Percentiles rank a stretch among this genome's conserved stretches.
Evolutionary conservation across 1,284 basidiomycete species (phyloP).

Genomic region (Xerocomus tenax): DNA sequence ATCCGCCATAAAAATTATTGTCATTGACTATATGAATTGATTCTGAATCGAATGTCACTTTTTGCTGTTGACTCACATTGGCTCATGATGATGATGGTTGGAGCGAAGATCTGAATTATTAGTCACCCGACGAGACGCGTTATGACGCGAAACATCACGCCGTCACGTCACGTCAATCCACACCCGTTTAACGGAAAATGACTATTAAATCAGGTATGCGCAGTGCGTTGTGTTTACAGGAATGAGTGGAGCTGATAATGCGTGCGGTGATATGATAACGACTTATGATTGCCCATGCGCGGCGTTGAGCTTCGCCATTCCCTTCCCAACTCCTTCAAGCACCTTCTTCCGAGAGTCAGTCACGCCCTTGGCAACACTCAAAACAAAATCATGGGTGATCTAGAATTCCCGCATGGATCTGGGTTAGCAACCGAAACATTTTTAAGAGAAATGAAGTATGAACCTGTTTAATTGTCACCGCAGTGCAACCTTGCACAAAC

Average conservation of each 20-base stretch:
- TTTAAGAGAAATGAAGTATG: slow-evolving; percentile 8
- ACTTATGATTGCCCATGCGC: slow-evolving; percentile 33
- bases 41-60: not conserved
- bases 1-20: slow-evolving; percentile 34
- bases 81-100: slow-evolving; percentile 30
- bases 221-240: slow-evolving; percentile 13
- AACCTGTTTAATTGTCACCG: slow-evolving; percentile 39
- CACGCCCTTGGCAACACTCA: slow-evolving; percentile 53
- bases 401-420: slow-evolving; percentile 22
- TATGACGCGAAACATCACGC: slow-evolving; percentile 27
- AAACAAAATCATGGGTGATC: slow-evolving; percentile 60
- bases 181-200: not conserved
- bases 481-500: slow-evolving; percentile 46
- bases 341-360: slow-evolving; percentile 62
- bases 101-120: not conserved
- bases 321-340: slow-evolving; percentile 63
- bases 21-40: slow-evolving; percentile 22
- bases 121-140: slow-evolving; percentile 13
- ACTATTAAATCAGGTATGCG: slow-evolving; percentile 5
- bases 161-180: slow-evolving; percentile 16
- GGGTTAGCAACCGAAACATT: not conserved
- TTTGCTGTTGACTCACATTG: slow-evolving; percentile 31
- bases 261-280: slow-evolving; percentile 1
- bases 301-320: slow-evolving; percentile 47
- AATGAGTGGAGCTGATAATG: slow-evolving; percentile 26